Evolutionary conservation across 2,329 filamentous ascomycete species (phyloP).

Genomic region (Samsoniella hepiali): DNA sequence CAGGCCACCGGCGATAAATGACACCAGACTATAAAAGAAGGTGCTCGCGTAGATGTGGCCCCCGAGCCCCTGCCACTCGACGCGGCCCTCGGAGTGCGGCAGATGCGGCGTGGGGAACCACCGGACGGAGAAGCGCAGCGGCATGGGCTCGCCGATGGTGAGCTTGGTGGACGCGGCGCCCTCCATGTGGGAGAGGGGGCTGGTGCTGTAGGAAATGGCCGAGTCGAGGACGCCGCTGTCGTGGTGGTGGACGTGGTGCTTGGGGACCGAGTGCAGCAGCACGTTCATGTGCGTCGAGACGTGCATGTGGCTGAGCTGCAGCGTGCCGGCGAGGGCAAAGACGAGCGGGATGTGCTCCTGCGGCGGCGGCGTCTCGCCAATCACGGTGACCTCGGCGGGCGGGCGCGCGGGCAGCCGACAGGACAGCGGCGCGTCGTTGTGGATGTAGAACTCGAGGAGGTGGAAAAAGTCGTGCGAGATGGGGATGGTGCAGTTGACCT

Average conservation of each 20-base stretch:
- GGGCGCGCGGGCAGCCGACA: constrained; percentile 86
- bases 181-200: constrained; percentile 60
- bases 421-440: constrained; percentile 88
- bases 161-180: constrained; percentile 59
- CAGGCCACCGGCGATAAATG: constrained; percentile 54
- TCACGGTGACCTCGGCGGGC: constrained; percentile 49
- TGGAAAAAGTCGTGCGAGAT: constrained; percentile 78
- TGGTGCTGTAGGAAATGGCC: constrained; percentile 81
- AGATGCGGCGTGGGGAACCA: constrained; percentile 80
- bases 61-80: constrained; percentile 64
- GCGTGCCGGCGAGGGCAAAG: constrained; percentile 82
- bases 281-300: constrained; percentile 88
- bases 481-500: constrained; percentile 80
- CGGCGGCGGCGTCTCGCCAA: constrained; percentile 48
- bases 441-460: constrained; percentile 94
- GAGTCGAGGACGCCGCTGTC: constrained; percentile 80
- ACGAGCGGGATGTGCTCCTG: constrained; percentile 77
- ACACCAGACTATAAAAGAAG: constrained; percentile 59
- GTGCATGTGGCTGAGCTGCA: constrained; percentile 87
- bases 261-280: constrained; percentile 68
- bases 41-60: constrained; percentile 63
- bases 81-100: constrained; percentile 62
- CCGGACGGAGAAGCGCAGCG: constrained; percentile 73
- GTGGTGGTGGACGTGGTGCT: constrained; percentile 59
- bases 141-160: constrained; percentile 82